phyloP scores from a whole-genome alignment of 208 protist genomes.

The Leishmania gerbilli region DNA sequence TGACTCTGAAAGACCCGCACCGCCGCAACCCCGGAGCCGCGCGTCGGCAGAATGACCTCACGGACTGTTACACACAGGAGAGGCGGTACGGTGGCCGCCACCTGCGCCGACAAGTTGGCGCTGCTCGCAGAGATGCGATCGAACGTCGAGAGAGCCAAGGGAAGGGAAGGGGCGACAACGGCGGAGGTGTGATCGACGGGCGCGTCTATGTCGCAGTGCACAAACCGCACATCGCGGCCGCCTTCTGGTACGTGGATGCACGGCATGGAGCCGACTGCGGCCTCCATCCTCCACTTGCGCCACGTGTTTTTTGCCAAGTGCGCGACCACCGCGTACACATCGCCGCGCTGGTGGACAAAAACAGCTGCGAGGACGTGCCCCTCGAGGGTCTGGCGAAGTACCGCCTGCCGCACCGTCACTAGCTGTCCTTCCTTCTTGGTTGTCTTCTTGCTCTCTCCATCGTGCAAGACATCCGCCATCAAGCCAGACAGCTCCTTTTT shows the following conservation, averaged over 20 bases:
- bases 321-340: slow-evolving; percentile 41
- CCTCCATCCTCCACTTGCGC: slow-evolving; percentile 44
- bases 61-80: slow-evolving; percentile 37
- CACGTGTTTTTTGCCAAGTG: slow-evolving; percentile 31
- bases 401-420: slow-evolving; percentile 36
- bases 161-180: slow-evolving; percentile 34
- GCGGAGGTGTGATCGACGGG: slow-evolving; percentile 34
- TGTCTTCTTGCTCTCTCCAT: not conserved
- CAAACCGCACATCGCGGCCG: slow-evolving; percentile 36
- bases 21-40: not conserved
- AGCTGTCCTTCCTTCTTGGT: not conserved
- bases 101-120: slow-evolving; percentile 1
- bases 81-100: not conserved
- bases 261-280: slow-evolving; percentile 11
- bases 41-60: slow-evolving; percentile 38
- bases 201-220: slow-evolving; percentile 37
- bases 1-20: slow-evolving; percentile 40
- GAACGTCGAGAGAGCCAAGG: slow-evolving; percentile 64
- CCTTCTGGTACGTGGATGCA: slow-evolving; percentile 35
- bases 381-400: slow-evolving; percentile 34
- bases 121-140: slow-evolving; percentile 30
- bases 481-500: slow-evolving; percentile 8
- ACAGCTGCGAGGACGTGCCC: slow-evolving; percentile 46
- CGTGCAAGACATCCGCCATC: slow-evolving; percentile 2
- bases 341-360: slow-evolving; percentile 16